These are phyloP conservation scores for Alternaria gaisen DNA, from an alignment of 2,329 filamentous ascomycete species.

Conservation along the genomic window DNA sequence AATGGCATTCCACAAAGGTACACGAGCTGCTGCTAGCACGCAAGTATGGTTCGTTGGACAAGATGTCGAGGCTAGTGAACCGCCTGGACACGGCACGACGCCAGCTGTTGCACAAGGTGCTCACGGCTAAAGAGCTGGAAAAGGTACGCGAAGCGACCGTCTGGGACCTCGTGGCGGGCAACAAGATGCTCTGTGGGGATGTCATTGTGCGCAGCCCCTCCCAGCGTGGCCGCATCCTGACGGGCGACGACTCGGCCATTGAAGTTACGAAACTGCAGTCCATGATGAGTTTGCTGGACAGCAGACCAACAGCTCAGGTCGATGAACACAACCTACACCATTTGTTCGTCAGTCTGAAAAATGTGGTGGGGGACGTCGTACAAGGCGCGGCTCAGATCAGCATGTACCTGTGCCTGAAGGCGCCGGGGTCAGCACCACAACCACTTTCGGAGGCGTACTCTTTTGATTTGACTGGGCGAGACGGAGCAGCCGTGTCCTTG, in stretches of 20 bases:
- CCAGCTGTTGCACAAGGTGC: slow-evolving; percentile 91
- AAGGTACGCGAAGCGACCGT: slow-evolving; percentile 86
- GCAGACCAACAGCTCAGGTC: slow-evolving; percentile 72
- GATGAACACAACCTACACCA: slow-evolving; percentile 82
- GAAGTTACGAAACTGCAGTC: slow-evolving; percentile 92
- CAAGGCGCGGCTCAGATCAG: slow-evolving; percentile 76
- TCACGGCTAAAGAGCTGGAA: slow-evolving; percentile 86
- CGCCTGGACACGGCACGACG: slow-evolving; percentile 85
- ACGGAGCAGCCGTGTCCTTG: slow-evolving; percentile 71
- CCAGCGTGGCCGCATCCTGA: slow-evolving; percentile 84
- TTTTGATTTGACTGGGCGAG: slow-evolving; percentile 78
- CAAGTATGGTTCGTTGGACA: slow-evolving; percentile 82
- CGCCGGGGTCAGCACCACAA: slow-evolving; percentile 67
- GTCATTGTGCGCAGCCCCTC: slow-evolving; percentile 92
- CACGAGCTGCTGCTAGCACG: slow-evolving; percentile 87
- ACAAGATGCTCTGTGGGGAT: slow-evolving; percentile 92
- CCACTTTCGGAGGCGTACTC: slow-evolving; percentile 85
- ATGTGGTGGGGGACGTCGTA: slow-evolving; percentile 78
- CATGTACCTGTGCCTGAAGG: slow-evolving; percentile 79
- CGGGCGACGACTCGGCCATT: slow-evolving; percentile 90
- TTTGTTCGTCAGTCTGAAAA: slow-evolving; percentile 82
- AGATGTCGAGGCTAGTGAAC: slow-evolving; percentile 80
- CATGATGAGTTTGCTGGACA: slow-evolving; percentile 91
- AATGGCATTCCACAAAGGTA: slow-evolving; percentile 98
- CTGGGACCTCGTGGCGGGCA: slow-evolving; percentile 93